Evolutionary conservation across 2,329 filamentous ascomycete genomes (phyloP), one percentile per base, ranked within the genome.

Genomic region (Malbranchea zuffiana): DNA sequence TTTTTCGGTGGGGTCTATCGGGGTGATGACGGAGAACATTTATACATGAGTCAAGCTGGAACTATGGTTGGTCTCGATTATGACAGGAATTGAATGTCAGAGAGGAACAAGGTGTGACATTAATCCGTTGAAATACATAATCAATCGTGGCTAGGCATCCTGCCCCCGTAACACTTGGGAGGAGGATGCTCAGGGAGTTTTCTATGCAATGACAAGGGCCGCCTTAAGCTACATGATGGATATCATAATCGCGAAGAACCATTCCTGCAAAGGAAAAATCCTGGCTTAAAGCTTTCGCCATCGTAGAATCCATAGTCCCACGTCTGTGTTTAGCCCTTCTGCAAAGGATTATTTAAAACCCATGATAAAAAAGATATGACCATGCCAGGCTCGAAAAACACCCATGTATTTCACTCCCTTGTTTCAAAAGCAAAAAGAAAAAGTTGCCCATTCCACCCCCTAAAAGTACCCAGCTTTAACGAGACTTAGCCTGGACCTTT

Each of bases 401-500:
- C 32, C 30, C 36, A 39, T 29, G 34, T 34, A 26, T 34, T 18
- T 33, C 13, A 34, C 29, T 34, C 36, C 30, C 29, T 16, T 32
- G 20, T 30, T 23, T 28, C 13, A 33, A 23, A 33, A 32, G 20
- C n/a, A n/a, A 33, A 39, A 38, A 39, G 36, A 16, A 39, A 35
- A 30, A 35, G 18, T 31, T 20, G 20, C 21, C 21, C 32, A 17
- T 12, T n/a, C 24, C 28, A 13, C 12, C 17, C 19, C 27, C 30
- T 5, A 19, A 30, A 12, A 23, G 24, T 24, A 5, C 12, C 11
- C 2, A 39, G 20, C 17, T 18, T 82, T 85, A 94, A 71, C 86
- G 86, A 71, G 75, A 80, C 62, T 80, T 87, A 63, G 83, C 78
- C 63, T 80, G 74, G 56, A 85, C 79, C 82, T 95, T 95, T 62